Base-by-base conservation (phyloP, 1,284 basidiomycete species). In the Marasmius sp. region DNA sequence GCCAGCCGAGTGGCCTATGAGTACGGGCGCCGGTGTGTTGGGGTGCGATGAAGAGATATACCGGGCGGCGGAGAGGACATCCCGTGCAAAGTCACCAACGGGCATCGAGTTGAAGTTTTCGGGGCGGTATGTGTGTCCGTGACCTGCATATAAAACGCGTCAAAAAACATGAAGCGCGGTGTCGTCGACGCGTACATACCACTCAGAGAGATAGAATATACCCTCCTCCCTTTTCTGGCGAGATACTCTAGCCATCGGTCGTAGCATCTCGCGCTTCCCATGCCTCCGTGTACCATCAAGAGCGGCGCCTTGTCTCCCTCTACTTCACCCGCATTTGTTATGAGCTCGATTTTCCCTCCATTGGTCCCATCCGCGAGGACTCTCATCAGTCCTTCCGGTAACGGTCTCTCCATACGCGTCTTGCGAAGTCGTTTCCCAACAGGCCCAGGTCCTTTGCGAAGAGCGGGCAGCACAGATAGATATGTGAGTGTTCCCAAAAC, bases 241-340 rank as follows among this genome's bases (percentile, higher is more conserved):
- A 58, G 39, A 12, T 58, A 50, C 3, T 33, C 57, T 18, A 27
- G 18, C 57, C 57, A 58, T 34, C 34, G 22, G 27, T 58, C 57
- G 39, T 58, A 58, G 39, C 57, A 58, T 20, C 57, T 18, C n/a
- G 57, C 57, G 51, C 57, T 58, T 18, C 57, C 57, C 57, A 58
- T 58, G 14, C 57, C 57, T 20, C 57, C 57, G 39, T 58, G 57
- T 9, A 58, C 36, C 47, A 58, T 39, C 7, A 58, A 34, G 6
- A 58, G 37, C n/a, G 57, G 57, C 1, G 45, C 57, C 16, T 38
- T 3, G 10, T 49, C 14, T n/a, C 16, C n/a, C 18, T 41, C 20
- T 7, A 16, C 45, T 16, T 50, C 38, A n/a, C 36, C 14, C 10
- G 12, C 33, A 27, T 58, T 58, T 18, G 57, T 58, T 47, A 58